These are phyloP conservation scores for Cyphellophora europaea DNA, from an alignment of 2,329 filamentous ascomycete genomes.

Conservation along the genomic window DNA sequence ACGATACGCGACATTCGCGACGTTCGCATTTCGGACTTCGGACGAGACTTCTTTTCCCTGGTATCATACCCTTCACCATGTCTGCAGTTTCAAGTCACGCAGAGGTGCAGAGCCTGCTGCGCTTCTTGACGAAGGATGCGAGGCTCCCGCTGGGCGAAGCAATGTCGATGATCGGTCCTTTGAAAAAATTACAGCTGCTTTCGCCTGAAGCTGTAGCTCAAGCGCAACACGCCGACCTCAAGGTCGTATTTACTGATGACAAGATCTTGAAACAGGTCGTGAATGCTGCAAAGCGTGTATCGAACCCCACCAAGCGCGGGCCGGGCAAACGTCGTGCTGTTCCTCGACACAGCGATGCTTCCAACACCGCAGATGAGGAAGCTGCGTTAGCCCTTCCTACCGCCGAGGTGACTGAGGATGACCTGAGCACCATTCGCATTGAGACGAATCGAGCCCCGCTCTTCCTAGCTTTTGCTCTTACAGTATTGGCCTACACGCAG, in stretches of 20 bases:
- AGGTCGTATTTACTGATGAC: constrained; percentile 38
- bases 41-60: too few relatives aligned
- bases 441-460: constrained; percentile 74
- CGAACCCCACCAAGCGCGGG: constrained; percentile 42
- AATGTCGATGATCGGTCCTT: constrained; percentile 45
- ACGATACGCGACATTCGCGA: too few relatives aligned
- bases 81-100: constrained; percentile 9
- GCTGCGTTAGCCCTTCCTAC: constrained; percentile 24
- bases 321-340: not conserved
- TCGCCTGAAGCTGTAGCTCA: constrained; percentile 39
- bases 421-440: constrained; percentile 49
- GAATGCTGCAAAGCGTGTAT: constrained; percentile 46
- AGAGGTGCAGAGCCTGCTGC: constrained; percentile 39
- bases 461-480: constrained; percentile 69
- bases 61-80: too few relatives aligned
- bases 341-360: constrained; percentile 15
- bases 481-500: constrained; percentile 69
- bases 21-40: too few relatives aligned
- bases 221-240: constrained; percentile 33
- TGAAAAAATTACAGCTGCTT: constrained; percentile 39
- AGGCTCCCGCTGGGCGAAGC: constrained; percentile 47
- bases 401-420: constrained; percentile 25
- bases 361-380: constrained; percentile 26
- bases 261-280: constrained; percentile 48
- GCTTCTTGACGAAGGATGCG: constrained; percentile 49